Base-by-base conservation (phyloP, 108 stramenopile genomes). In the Fragilaria radians region DNA sequence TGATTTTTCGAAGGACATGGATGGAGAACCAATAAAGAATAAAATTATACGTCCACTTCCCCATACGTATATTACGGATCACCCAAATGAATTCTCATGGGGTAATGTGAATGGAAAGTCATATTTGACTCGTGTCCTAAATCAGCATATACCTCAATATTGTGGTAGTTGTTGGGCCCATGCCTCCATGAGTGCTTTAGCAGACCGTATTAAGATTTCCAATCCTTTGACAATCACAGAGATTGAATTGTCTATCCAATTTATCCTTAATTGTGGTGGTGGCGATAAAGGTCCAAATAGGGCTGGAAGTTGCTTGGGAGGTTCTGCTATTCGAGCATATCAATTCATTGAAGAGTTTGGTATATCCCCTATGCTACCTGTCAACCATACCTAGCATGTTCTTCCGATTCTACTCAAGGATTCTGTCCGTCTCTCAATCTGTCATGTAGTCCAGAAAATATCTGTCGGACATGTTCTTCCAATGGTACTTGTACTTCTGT, bases 81-180 rank as follows among this genome's bases (percentile, higher is more conserved):
- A 90, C 19, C 92, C 92, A 21, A 61, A 70, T 28, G 28, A 49
- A 17, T 90, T 81, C 46, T 68, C 71, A 54, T 95, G 94, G 94
- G 78, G 82, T 48, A 80, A 94, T 63, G 76, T 91, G 30, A 69
- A 87, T 48, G 86, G 88, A 28, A 78, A 52, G 45, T 76, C 73
- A 54, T 95, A 90, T 71, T 63, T 91, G 34, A 95, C 93, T 33
- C 77, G 79, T 24, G 52, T 51, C 28, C 73, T 93, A 53, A 97
- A 95, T 67, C 97, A 97, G 54, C 94, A 96, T 75, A 88, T 97
- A 63, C 96, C 94, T 22, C 74, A 78, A 30, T 75, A 76, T 30
- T 81, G 82, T 57, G 82, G 82, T 0, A 73, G 71, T 0, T 94
- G 93, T 73, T 94, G 93, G 93, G 89, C 89, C 3, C 74, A 96